Conservation (phyloP, 176 grass and related monocot genomes). For the Dactylis glomerata region DNA sequence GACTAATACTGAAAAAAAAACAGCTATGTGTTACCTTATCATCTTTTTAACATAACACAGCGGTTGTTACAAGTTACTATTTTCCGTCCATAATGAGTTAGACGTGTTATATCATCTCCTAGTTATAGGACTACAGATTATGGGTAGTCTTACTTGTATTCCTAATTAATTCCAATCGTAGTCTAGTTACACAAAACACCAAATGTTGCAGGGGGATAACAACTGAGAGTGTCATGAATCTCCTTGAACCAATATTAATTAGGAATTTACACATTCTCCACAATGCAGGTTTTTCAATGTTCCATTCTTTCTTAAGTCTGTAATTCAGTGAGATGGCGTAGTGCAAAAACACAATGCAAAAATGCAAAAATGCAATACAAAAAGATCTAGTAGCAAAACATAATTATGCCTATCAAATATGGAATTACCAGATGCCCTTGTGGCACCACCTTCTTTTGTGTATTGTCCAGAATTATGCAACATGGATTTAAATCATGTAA, state of each 20-base stretch:
- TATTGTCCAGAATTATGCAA: slow-evolving; percentile 7
- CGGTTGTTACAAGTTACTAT: background rate
- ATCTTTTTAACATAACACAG: background rate
- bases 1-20: background rate
- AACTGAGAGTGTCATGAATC: slow-evolving; percentile 15
- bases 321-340: background rate
- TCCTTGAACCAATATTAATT: slow-evolving; percentile 14
- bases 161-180: background rate
- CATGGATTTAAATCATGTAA: background rate
- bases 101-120: background rate
- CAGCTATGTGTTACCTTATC: background rate
- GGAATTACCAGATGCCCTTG: background rate
- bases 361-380: background rate
- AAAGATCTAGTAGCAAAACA: background rate
- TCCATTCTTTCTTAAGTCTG: background rate
- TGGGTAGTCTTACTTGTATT: background rate
- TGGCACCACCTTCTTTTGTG: background rate
- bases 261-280: background rate
- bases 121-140: background rate
- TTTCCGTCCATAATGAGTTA: background rate
- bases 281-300: background rate
- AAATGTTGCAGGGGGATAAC: background rate
- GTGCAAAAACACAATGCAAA: background rate
- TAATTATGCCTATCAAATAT: background rate
- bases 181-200: background rate